phyloP scores from a whole-genome alignment of 495 filamentous ascomycete genomes.

The Acidiella bohemica region DNA sequence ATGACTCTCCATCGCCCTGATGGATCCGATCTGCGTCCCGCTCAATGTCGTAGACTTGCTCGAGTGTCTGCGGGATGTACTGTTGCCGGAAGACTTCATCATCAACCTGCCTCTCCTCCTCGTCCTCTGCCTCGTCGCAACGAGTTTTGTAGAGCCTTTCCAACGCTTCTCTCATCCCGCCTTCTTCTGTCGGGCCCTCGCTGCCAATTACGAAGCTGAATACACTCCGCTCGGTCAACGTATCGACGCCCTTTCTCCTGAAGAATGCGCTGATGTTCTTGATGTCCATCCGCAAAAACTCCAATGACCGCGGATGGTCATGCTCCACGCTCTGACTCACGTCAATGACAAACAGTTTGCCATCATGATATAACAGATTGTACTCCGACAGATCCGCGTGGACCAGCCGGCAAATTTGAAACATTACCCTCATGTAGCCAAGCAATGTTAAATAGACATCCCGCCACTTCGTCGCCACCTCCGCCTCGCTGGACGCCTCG shows the following conservation, averaged over 20 bases:
- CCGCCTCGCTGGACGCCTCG: constrained; percentile 32
- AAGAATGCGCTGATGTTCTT: constrained; percentile 94
- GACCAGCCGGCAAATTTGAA: constrained; percentile 76
- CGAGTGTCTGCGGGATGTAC: constrained; percentile 84
- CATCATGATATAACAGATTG: constrained; percentile 81
- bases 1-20: constrained; percentile 52
- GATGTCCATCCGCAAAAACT: constrained; percentile 94
- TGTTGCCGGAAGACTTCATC: constrained; percentile 87
- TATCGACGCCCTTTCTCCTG: constrained; percentile 65
- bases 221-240: constrained; percentile 53
- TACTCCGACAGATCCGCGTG: constrained; percentile 97
- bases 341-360: constrained; percentile 82
- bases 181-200: constrained; percentile 37
- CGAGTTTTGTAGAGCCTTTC: constrained; percentile 36
- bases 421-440: constrained; percentile 80
- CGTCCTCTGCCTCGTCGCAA: constrained; percentile 31
- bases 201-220: constrained; percentile 65
- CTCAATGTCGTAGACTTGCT: constrained; percentile 93
- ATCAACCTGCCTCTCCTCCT: constrained; percentile 41
- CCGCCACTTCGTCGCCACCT: constrained; percentile 52
- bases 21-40: constrained; percentile 68
- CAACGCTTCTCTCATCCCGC: constrained; percentile 35
- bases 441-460: constrained; percentile 68
- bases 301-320: constrained; percentile 78
- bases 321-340: constrained; percentile 95